These are phyloP conservation scores for Aspergillus hiratsukae DNA, from an alignment of 2,329 filamentous ascomycete species.

Conservation along the genomic window DNA sequence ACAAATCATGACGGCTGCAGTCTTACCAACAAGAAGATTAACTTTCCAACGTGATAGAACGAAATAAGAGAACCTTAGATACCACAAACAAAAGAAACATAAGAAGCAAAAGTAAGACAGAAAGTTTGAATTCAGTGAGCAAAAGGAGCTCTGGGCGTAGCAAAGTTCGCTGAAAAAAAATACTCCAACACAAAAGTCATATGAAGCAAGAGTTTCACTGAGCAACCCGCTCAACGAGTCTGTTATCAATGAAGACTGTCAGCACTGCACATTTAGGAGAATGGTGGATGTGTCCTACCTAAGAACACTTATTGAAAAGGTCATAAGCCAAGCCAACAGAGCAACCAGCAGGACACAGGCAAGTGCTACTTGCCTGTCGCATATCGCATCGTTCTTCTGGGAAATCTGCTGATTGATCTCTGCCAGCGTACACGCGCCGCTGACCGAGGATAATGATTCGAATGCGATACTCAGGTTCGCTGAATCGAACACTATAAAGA, in stretches of 20 bases:
- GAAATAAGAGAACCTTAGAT: background rate
- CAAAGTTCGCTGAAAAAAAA: background rate
- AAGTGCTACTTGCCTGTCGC: slow-evolving; percentile 63
- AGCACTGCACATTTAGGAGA: slow-evolving; percentile 15
- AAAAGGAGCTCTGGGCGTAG: background rate
- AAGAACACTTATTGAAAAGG: slow-evolving; percentile 81
- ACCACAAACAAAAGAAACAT: background rate
- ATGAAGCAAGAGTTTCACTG: slow-evolving; percentile 10
- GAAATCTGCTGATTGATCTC: slow-evolving; percentile 31
- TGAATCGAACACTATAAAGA: slow-evolving; percentile 97
- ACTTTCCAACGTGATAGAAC: background rate
- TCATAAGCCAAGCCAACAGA: slow-evolving; percentile 83
- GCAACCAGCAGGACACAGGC: slow-evolving; percentile 76
- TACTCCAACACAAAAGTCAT: background rate
- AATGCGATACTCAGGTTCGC: slow-evolving; percentile 89
- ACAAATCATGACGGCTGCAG: background rate
- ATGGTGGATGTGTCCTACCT: slow-evolving; percentile 41
- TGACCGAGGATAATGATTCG: slow-evolving; percentile 65
- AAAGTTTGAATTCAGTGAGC: background rate
- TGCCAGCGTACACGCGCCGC: slow-evolving; percentile 54
- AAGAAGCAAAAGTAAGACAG: background rate
- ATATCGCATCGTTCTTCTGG: slow-evolving; percentile 48
- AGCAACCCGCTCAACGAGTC: slow-evolving; percentile 37
- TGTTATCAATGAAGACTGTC: slow-evolving; percentile 18
- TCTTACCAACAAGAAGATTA: background rate